Evolutionary conservation across 1,284 basidiomycete species (phyloP), one percentile per base, ranked within the genome.

Genomic region (Taiwanofungus camphoratus): DNA sequence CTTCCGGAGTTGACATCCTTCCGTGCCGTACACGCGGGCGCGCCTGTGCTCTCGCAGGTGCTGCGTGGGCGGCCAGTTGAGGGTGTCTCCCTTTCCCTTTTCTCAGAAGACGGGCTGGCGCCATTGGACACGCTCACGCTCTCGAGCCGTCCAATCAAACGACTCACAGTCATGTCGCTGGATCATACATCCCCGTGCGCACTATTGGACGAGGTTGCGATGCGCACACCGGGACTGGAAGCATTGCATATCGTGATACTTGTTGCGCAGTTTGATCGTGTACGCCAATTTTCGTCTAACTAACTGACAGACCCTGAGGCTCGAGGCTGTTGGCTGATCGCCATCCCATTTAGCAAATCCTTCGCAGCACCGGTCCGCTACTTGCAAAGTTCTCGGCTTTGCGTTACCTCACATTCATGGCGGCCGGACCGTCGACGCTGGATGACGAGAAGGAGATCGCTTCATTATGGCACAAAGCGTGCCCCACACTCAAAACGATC

Each of bases 161-260:
- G 74, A 49, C 59, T 82, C 29, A 82, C 76, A 18, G 62, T 81
- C 26, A 75, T 82, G 62, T 73, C 73, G 23, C 74, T 82, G 31
- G 78, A 79, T 48, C 48, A 60, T 4, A 67, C 63, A 0, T 30
- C 57, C 0, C 74, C 73, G 5, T 54, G 61, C 1, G 59, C 63
- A 34, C 59, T 82, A 37, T 58, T 82, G 19, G 49, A 61, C 3
- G 70, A 73, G 40, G 63, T 82, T 5, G 64, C 73, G 3, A 48
- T 53, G 34, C 65, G 73, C 11, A 62, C 79, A 4, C 69, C 73
- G 0, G 43, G 63, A 22, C 61, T 82, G 32, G 74, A 80, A 53
- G 76, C 77, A 0, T 56, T 82, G 24, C 77, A 80, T 53, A 59
- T 79, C 20, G 73, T 82, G 5, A 64, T 77, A 30, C 59, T 79